phyloP scores from a whole-genome alignment of 2,329 filamentous ascomycete genomes.

The Plectosphaerella sp. region DNA sequence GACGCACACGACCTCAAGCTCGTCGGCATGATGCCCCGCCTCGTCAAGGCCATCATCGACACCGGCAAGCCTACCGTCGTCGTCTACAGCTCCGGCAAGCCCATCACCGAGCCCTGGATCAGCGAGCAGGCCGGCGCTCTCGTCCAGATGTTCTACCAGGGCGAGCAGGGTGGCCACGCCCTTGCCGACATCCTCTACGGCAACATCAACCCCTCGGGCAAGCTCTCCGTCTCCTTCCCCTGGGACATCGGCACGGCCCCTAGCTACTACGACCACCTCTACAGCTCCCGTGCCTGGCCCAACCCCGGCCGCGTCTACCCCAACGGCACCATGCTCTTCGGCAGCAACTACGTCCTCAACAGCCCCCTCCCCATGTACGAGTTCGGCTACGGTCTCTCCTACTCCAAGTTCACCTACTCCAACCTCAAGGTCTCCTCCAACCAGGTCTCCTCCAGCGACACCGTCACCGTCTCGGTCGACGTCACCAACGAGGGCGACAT shows the following conservation, averaged over 20 bases:
- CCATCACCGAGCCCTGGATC: conserved; percentile 70
- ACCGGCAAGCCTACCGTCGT: conserved; percentile 65
- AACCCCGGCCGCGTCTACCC: conserved; percentile 47
- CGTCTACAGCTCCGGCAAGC: conserved; percentile 66
- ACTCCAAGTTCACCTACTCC: conserved; percentile 59
- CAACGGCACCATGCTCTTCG: conserved; percentile 60
- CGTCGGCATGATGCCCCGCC: conserved; percentile 63
- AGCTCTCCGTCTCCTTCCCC: conserved; percentile 63
- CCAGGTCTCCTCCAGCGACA: conserved; percentile 42
- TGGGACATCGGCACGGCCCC: conserved; percentile 63
- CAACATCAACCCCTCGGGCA: conserved; percentile 60
- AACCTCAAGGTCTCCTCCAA: conserved; percentile 45
- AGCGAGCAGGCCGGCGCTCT: conserved; percentile 59
- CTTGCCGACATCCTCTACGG: conserved; percentile 64
- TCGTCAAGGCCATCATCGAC: conserved; percentile 63
- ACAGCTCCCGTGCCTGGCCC: conserved; percentile 53
- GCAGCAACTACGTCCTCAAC: conserved; percentile 60
- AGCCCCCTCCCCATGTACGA: conserved; percentile 55
- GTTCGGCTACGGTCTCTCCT: conserved; percentile 65
- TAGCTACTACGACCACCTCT: conserved; percentile 69
- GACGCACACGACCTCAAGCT: conserved; percentile 61
- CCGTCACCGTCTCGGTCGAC: conserved; percentile 53
- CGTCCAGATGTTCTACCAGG: conserved; percentile 71
- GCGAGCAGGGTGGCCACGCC: conserved; percentile 62
- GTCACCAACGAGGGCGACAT: conserved; percentile 55